These are phyloP conservation scores for Puccinia triticina DNA, from an alignment of 1,284 basidiomycete species.

Conservation along the genomic window DNA sequence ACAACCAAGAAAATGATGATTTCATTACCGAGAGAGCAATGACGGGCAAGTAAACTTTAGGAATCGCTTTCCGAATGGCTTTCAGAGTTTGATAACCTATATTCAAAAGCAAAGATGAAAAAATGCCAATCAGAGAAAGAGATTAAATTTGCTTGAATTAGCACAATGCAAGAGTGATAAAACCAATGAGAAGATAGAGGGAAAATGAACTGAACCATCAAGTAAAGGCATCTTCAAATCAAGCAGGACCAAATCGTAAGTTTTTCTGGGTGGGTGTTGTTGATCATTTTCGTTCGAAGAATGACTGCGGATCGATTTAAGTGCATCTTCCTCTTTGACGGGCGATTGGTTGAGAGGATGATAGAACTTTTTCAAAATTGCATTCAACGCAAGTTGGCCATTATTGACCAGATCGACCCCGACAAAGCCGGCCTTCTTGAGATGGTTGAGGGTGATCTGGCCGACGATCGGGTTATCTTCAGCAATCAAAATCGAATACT, in stretches of 20 bases:
- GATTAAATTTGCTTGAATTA: neutral
- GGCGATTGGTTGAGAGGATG: neutral
- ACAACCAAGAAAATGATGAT: neutral
- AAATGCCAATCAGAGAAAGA: neutral
- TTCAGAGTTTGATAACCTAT: conserved; percentile 33
- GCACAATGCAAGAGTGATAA: neutral
- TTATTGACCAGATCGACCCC: conserved; percentile 57
- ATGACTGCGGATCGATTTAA: neutral
- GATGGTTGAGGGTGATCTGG: conserved; percentile 58
- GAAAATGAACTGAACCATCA: conserved; percentile 50
- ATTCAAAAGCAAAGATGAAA: neutral
- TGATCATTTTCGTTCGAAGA: conserved; percentile 45
- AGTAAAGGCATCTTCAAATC: conserved; percentile 30
- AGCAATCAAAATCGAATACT: conserved; percentile 59
- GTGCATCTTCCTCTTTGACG: neutral
- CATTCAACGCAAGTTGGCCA: conserved; percentile 53
- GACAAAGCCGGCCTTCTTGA: conserved; percentile 59
- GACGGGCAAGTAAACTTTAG: conserved; percentile 28
- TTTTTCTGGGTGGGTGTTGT: conserved; percentile 50
- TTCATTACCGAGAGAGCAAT: conserved; percentile 29
- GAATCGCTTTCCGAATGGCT: conserved; percentile 27
- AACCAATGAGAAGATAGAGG: neutral
- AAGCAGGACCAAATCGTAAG: conserved; percentile 56
- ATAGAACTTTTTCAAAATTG: conserved; percentile 11
- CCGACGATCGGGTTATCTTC: conserved; percentile 59